Base-by-base conservation (phyloP, 1,284 basidiomycete genomes). In the Paramarasmius palmivorus region DNA sequence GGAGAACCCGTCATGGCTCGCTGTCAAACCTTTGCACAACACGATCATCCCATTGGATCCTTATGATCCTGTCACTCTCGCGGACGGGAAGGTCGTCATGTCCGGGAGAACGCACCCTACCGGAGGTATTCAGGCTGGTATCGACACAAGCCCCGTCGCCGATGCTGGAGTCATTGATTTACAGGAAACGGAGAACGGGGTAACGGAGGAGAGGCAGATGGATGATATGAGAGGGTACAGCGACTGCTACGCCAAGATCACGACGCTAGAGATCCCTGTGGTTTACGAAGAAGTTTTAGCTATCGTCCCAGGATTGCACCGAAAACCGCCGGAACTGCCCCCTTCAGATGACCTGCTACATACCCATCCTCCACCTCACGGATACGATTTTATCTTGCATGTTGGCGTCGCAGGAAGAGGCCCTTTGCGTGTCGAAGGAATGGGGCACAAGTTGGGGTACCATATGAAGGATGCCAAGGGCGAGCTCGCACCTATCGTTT, bases 361-460 rank as follows among this genome's bases (percentile, higher is more conserved):
- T 19, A 64, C 72, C 10, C 64, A 73, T 2, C 74, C 82, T 1
- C 86, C 86, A 1, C 65, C 70, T 20, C 72, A 71, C 47, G 85
- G 86, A n/a, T 90, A 85, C 61, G 88, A 90, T 63, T 81, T 90
- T 57, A 78, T 90, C 47, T 78, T 90, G 60, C 88, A 90, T 61
- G 73, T 90, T 35, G 88, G 88, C 8, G 82, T 85, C 12, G 86
- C 85, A 2, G 80, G 81, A 6, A 75, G 83, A 12, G 88, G 88
- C 0, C 76, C 80, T 0, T 66, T 90, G 50, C 75, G 84, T 23
- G 75, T 90, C 68, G 88, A 90, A 65, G 75, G 79, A 57, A 65
- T 82, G n/a, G 79, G 76, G 1, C 88, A 90, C 65, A 88, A 87
- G 64, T 71, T 80, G 29, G 86, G 86, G 9, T 90, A 88, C 61